Evolutionary conservation across 73 alveolate genomes (phyloP).

Genomic region (Symbiodinium pilosum): DNA sequence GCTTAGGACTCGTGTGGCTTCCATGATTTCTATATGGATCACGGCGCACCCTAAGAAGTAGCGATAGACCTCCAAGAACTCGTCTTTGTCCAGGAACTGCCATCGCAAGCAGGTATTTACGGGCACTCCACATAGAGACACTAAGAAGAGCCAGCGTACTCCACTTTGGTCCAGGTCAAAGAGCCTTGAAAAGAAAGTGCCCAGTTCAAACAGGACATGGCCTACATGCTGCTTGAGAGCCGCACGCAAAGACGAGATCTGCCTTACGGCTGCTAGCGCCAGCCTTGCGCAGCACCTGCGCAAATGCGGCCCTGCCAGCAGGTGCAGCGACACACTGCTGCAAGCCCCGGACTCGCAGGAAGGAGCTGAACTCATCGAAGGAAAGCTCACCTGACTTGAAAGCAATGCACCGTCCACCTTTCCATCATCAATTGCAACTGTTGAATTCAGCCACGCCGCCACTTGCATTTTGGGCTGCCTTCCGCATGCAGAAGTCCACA

Average conservation of each 20-base stretch:
- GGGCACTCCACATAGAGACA: neutral
- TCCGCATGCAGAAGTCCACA: slow-evolving; percentile 73
- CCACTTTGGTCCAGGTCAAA: slow-evolving; percentile 81
- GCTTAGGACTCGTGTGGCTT: no score
- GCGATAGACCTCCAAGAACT: slow-evolving; percentile 71
- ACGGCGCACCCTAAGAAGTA: slow-evolving; percentile 45
- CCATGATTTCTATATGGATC: no score
- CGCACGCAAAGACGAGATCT: slow-evolving; percentile 38
- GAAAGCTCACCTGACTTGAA: slow-evolving; percentile 2
- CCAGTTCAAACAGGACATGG: no score
- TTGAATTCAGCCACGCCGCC: neutral
- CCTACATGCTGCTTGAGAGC: neutral
- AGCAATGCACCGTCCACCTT: neutral
- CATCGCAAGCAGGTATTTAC: neutral
- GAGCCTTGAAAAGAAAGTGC: neutral
- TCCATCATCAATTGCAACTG: neutral
- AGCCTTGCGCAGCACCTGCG: slow-evolving; percentile 24
- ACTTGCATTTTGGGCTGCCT: slow-evolving; percentile 47
- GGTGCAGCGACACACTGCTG: no score
- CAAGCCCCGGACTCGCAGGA: neutral
- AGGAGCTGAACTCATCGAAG: slow-evolving; percentile 67
- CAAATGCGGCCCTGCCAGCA: no score
- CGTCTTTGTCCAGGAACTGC: slow-evolving; percentile 70
- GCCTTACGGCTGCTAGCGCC: slow-evolving; percentile 77
- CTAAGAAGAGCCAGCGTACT: neutral